Evolutionary conservation across 257 asterid species (phyloP).

Genomic region (Nicotiana tomentosiformis): DNA sequence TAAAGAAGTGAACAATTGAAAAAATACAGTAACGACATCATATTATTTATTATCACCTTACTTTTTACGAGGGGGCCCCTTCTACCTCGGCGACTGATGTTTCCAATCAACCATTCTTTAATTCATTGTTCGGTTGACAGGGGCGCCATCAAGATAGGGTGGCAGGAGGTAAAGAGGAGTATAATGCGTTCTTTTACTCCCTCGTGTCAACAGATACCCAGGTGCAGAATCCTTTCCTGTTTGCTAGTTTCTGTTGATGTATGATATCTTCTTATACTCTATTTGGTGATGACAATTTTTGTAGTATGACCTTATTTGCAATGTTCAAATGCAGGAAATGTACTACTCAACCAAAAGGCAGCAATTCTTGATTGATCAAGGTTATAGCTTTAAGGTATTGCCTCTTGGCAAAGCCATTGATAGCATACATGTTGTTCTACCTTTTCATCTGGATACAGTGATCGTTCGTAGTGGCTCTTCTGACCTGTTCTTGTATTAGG

Average conservation of each 20-base stretch:
- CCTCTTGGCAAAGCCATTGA: background rate
- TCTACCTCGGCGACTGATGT: no score
- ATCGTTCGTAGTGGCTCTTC: background rate
- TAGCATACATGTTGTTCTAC: background rate
- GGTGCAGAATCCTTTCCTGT: constrained; percentile 23
- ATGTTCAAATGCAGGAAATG: constrained; percentile 65
- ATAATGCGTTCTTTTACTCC: constrained; percentile 94
- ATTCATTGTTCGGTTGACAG: constrained; percentile 29
- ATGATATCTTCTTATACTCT: background rate
- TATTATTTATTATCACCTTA: no score
- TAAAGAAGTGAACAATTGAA: no score
- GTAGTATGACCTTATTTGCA: background rate
- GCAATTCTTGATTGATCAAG: constrained; percentile 97
- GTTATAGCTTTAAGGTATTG: constrained; percentile 89
- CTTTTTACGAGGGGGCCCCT: no score
- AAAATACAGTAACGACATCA: no score
- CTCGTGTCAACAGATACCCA: constrained; percentile 98
- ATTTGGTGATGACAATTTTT: background rate
- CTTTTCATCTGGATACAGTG: background rate
- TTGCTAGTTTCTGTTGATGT: constrained; percentile 10
- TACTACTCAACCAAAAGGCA: constrained; percentile 94
- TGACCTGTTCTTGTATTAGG: constrained; percentile 32
- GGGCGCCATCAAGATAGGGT: constrained; percentile 91
- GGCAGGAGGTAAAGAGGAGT: constrained; percentile 98
- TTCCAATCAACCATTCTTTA: background rate